These are phyloP conservation scores for Hordeum pubiflorum DNA, from an alignment of 202 grass and related monocot species.

Conservation along the genomic window DNA sequence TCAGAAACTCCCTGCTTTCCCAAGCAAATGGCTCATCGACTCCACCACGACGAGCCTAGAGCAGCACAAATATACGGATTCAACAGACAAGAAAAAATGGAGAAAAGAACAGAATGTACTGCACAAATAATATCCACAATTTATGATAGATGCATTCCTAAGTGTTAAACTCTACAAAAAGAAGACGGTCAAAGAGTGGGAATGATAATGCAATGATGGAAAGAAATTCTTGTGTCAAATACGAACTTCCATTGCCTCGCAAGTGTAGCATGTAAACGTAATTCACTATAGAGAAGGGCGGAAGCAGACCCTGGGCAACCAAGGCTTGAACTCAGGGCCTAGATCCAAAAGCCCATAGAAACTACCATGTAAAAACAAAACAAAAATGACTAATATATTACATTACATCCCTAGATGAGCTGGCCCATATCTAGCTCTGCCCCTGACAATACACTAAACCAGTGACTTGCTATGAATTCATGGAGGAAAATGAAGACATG, in stretches of 20 bases:
- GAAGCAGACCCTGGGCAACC: not conserved
- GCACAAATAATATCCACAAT: not conserved
- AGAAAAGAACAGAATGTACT: not conserved
- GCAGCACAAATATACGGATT: constrained; percentile 25
- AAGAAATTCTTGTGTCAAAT: not conserved
- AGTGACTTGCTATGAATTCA: not conserved
- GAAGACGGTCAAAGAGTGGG: not conserved
- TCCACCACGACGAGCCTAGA: constrained; percentile 79
- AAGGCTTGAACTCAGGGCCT: not conserved
- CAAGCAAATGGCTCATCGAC: constrained; percentile 95
- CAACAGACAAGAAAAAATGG: not conserved
- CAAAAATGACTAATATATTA: not conserved
- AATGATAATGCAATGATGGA: not conserved
- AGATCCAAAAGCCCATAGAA: not conserved
- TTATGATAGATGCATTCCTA: not conserved
- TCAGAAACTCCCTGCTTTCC: constrained; percentile 84
- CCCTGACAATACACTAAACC: not conserved
- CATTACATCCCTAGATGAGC: not conserved
- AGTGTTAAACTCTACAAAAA: not conserved
- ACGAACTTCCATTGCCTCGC: constrained; percentile 2
- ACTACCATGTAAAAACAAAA: not conserved
- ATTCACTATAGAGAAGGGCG: not conserved
- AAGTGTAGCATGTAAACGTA: not conserved
- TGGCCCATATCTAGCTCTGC: not conserved
- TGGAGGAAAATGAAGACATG: not conserved